Evolutionary conservation across 257 asterid species (phyloP).

Genomic region (Jacaranda mimosifolia): DNA sequence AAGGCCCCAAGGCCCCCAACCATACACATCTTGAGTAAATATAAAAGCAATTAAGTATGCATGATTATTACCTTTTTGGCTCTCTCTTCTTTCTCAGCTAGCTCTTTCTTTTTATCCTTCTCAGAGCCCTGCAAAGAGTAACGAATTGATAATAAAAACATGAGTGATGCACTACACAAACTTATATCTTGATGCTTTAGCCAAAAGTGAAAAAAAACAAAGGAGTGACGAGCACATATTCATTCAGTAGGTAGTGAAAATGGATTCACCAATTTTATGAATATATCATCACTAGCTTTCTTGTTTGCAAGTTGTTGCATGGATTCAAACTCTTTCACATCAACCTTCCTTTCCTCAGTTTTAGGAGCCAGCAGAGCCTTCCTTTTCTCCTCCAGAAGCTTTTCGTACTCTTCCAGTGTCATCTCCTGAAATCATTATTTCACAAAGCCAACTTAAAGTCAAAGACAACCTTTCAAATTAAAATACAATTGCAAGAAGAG

Average conservation of each 20-base stretch:
- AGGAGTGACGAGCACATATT: neutral
- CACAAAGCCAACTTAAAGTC: conserved; percentile 15
- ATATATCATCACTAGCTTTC: conserved; percentile 70
- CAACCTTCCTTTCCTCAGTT: conserved; percentile 85
- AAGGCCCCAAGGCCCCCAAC: no score
- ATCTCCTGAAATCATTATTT: conserved; percentile 61
- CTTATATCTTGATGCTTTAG: neutral
- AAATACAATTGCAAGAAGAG: neutral
- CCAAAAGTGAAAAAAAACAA: neutral
- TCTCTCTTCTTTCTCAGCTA: conserved; percentile 81
- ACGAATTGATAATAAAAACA: neutral
- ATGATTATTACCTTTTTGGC: conserved; percentile 68
- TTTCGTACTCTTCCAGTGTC: conserved; percentile 94
- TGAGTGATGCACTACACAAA: neutral
- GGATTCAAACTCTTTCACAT: conserved; percentile 72
- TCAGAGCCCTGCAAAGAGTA: conserved; percentile 61
- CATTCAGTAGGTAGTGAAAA: neutral
- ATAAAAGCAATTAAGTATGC: neutral
- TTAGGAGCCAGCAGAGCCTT: conserved; percentile 71
- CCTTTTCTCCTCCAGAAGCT: conserved; percentile 82
- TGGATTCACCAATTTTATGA: conserved; percentile 77
- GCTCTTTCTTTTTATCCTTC: conserved; percentile 81
- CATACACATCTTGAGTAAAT: no score
- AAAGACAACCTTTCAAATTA: neutral
- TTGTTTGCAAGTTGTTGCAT: conserved; percentile 84